These are phyloP conservation scores for Blastocladiella emersonii DNA, from an alignment of 371 early-diverging fungal species.

Conservation along the genomic window DNA sequence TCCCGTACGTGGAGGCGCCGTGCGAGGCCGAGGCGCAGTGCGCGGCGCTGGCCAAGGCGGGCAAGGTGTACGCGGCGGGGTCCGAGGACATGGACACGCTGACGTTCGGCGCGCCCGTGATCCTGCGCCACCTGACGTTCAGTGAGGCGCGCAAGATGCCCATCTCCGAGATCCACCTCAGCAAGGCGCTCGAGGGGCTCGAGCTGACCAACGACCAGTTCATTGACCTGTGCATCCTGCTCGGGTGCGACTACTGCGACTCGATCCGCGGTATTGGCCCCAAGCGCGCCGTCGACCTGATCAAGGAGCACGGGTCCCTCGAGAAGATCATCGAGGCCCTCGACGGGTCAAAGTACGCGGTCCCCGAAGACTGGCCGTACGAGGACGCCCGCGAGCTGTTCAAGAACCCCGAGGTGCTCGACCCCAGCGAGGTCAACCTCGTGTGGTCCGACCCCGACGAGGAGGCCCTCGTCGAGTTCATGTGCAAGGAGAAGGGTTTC, in stretches of 20 bases:
- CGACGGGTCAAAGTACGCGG: conserved; percentile 55
- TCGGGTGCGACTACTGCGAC: conserved; percentile 99
- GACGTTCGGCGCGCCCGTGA: conserved; percentile 83
- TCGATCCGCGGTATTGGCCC: conserved; percentile 95
- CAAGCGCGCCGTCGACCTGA: conserved; percentile 70
- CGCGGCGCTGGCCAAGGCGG: conserved; percentile 78
- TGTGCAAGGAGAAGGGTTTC: conserved; percentile 93
- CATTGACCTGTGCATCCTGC: conserved; percentile 96
- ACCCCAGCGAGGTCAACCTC: conserved; percentile 53
- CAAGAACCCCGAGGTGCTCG: conserved; percentile 56
- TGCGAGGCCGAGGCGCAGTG: conserved; percentile 99
- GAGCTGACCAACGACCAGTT: conserved; percentile 73
- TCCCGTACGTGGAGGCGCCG: conserved; percentile 94
- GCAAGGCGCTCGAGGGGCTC: conserved; percentile 73
- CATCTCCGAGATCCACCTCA: conserved; percentile 79
- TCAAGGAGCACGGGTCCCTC: conserved; percentile 77
- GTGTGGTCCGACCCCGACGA: conserved; percentile 81
- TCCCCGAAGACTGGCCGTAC: conserved; percentile 85
- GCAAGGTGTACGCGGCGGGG: conserved; percentile 92
- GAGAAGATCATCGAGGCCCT: conserved; percentile 71
- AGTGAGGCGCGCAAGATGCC: conserved; percentile 86
- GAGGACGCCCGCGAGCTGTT: conserved; percentile 88
- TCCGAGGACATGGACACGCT: conserved; percentile 99
- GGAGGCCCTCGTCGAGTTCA: conserved; percentile 76
- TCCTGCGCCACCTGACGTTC: conserved; percentile 92